Evolutionary conservation across 1,139 yeast genomes (phyloP).

Genomic region (Debaryomyces sp.): DNA sequence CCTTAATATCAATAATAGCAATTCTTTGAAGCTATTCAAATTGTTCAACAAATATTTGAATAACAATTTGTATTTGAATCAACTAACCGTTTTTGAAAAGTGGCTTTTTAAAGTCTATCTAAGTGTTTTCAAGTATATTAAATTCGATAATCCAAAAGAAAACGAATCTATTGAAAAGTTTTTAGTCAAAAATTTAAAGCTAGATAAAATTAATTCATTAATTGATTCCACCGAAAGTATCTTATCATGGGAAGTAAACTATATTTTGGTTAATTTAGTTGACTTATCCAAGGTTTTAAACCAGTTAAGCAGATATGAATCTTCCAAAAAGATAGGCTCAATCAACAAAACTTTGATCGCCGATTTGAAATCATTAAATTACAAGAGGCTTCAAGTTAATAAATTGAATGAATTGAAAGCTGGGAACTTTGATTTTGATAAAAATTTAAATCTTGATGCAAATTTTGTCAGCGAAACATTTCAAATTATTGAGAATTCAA

Average conservation of each 20-base stretch:
- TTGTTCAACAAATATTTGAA: conserved; percentile 29
- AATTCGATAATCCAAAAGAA: conserved; percentile 25
- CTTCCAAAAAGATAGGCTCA: neutral
- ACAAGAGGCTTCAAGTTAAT: conserved; percentile 18
- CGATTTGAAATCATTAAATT: conserved; percentile 18
- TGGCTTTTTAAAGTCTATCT: conserved; percentile 29
- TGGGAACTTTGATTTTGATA: conserved; percentile 5
- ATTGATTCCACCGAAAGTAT: conserved; percentile 13
- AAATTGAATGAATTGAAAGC: conserved; percentile 17
- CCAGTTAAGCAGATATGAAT: conserved; percentile 9
- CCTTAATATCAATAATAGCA: conserved; percentile 18
- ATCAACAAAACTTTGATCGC: conserved; percentile 8
- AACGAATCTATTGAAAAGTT: conserved; percentile 30
- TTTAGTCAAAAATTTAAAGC: conserved; percentile 33
- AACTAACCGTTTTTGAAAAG: conserved; percentile 21
- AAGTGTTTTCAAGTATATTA: conserved; percentile 28
- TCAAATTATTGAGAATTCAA: conserved; percentile 19
- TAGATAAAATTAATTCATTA: conserved; percentile 24
- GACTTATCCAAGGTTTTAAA: conserved; percentile 30
- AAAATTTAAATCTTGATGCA: conserved; percentile 13
- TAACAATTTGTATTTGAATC: conserved; percentile 15
- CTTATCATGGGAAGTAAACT: conserved; percentile 25
- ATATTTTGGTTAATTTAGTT: conserved; percentile 23
- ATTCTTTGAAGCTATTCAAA: conserved; percentile 21
- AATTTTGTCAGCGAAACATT: conserved; percentile 11